Percentiles rank a stretch among this genome's conserved stretches.
These are phyloP conservation scores for Aspergillus saccharolyticus DNA, from an alignment of 495 filamentous ascomycete species.

Conservation along the genomic window DNA sequence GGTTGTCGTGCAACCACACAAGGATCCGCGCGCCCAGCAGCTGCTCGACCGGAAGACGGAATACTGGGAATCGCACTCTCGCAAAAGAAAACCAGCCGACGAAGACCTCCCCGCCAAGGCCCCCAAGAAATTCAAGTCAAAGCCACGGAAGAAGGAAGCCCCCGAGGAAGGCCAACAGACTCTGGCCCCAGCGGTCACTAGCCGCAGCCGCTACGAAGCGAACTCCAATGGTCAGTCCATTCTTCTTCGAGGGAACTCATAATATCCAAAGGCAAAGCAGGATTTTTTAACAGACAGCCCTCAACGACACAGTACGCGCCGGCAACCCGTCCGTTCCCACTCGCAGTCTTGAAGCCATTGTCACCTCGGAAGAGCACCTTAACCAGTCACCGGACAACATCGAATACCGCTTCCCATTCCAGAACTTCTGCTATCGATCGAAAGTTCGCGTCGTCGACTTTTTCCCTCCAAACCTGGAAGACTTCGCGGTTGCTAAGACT, in stretches of 20 bases:
- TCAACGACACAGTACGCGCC: slow-evolving; percentile 33
- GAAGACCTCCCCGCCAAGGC: slow-evolving; percentile 22
- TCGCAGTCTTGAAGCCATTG: slow-evolving; percentile 38
- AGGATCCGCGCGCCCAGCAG: slow-evolving; percentile 50
- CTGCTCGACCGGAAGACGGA: slow-evolving; percentile 58
- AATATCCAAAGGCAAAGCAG: too few species aligned
- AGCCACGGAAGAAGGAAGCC: slow-evolving; percentile 27
- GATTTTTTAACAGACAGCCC: slow-evolving; percentile 10
- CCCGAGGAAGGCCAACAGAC: slow-evolving; percentile 17
- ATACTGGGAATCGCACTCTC: slow-evolving; percentile 48
- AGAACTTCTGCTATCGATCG: slow-evolving; percentile 65
- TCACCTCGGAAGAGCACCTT: slow-evolving; percentile 35
- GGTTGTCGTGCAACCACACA: slow-evolving; percentile 35
- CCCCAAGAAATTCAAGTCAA: slow-evolving; percentile 30
- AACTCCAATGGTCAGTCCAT: slow-evolving; percentile 34
- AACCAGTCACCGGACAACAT: slow-evolving; percentile 40
- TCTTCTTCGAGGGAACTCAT: too few species aligned
- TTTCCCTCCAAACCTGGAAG: slow-evolving; percentile 61
- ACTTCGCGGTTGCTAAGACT: slow-evolving; percentile 56
- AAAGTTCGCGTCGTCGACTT: slow-evolving; percentile 77
- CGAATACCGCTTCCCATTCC: slow-evolving; percentile 57
- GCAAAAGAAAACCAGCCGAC: slow-evolving; percentile 40
- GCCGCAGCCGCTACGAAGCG: slow-evolving; percentile 33
- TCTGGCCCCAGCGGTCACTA: slow-evolving; percentile 8
- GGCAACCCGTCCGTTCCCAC: slow-evolving; percentile 23